Evolutionary conservation across 352 stramenopile genomes (phyloP), one percentile per base, ranked within the genome.

Genomic region (Salisapilia sapeloensis): DNA sequence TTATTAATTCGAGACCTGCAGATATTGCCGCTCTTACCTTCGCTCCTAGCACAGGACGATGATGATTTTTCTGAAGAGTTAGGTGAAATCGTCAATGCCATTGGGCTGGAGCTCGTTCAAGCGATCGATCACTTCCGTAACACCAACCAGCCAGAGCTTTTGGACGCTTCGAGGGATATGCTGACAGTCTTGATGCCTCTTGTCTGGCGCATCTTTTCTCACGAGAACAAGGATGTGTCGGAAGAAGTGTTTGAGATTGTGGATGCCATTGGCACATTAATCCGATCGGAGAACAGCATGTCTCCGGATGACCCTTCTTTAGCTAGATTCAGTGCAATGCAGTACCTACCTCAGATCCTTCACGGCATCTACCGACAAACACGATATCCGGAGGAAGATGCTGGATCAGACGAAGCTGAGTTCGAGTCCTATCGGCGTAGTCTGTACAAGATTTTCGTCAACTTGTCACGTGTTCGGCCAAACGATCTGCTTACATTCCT

Each of bases 201-300:
- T 16, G 70, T 83, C 10, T 90, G 70, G 70, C 56, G 69, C 23
- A 38, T 90, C 4, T 86, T 90, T 34, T 69, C 65, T 4, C 63
- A 83, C 42, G 74, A 90, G 22, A 72, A 56, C 2, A 86, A 81
- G 33, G 67, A 86, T 40, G 70, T 90, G 12, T 85, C 67, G 5
- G 67, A 86, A 39, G 70, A 90, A 53, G 70, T 90, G 1, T 86
- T 90, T 52, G 74, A 86, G 37, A 60, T 86, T 33, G 74, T 90
- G 2, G 86, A 90, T 38, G 51, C 74, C 4, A 53, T 90, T 2
- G 65, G 64, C 1, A 70, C 66, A 23, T 43, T 85, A 38, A 65
- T 89, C 19, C 66, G 65, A 6, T 58, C 51, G 17, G 74, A 89
- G 40, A 38, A 36, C 2, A 42, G 44, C 8, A 34, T 31, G 11